Conservation (phyloP, 495 filamentous ascomycete genomes). For the Talaromyces ruber region DNA sequence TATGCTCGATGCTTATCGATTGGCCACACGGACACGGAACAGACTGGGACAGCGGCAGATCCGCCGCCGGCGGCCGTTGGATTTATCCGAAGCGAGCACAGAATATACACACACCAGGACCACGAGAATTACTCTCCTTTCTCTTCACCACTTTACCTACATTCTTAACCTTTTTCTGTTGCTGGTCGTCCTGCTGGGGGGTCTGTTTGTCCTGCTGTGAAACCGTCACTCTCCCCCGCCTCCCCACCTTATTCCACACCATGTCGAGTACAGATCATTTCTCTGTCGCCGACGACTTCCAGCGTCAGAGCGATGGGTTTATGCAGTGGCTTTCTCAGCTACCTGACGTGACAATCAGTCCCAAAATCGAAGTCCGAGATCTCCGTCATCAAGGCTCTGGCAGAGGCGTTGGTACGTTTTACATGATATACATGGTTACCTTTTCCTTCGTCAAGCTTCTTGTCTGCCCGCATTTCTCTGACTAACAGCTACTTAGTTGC, state of each 20-base stretch:
- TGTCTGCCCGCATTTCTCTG: constrained; percentile 12
- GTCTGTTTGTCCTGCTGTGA: background rate
- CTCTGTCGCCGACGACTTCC: constrained; percentile 33
- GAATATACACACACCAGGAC: constrained; percentile 14
- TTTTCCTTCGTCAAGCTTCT: background rate
- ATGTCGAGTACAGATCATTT: constrained; percentile 34
- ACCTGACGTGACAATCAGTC: constrained; percentile 43
- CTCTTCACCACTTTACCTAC: constrained; percentile 10
- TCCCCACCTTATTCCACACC: constrained; percentile 10
- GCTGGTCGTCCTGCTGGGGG: background rate
- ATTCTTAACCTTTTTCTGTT: constrained; percentile 10
- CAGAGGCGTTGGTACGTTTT: constrained; percentile 50
- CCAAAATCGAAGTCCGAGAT: constrained; percentile 47
- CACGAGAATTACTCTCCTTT: constrained; percentile 12
- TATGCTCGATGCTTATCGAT: constrained; percentile 12
- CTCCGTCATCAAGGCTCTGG: constrained; percentile 42
- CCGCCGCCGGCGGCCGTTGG: constrained; percentile 5
- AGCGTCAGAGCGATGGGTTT: constrained; percentile 40
- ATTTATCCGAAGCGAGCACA: constrained; percentile 19
- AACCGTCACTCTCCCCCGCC: constrained; percentile 7
- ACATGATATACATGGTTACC: constrained; percentile 1
- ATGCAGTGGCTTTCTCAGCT: constrained; percentile 44
- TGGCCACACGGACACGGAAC: constrained; percentile 12
- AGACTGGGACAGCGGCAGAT: constrained; percentile 10
- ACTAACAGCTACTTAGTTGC: constrained; percentile 40